Evolutionary conservation across 768 basidiomycete genomes (phyloP), one percentile per base, ranked within the genome.

Genomic region (Rhizopogon rudus): DNA sequence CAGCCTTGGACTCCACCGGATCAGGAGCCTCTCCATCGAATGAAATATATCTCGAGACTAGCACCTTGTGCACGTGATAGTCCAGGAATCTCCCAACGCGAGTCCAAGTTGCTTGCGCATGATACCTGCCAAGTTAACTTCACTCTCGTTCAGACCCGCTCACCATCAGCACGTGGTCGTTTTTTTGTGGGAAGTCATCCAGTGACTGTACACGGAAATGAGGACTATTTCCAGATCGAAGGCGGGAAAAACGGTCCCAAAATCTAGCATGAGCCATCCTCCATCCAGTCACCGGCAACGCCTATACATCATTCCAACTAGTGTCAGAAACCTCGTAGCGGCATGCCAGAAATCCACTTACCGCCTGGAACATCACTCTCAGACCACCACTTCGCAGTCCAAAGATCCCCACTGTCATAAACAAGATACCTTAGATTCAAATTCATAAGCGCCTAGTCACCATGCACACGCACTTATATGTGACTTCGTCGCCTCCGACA

Each of bases 371-470:
- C 20, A 65, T 80, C 76, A 22, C 63, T 62, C 44, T 77, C 65
- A 8, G 68, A 71, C 81, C 81, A 82, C 73, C 74, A 78, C 51
- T 72, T 63, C 3, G 80, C 79, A 1, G 69, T 74, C 80, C 80
- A 82, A 9, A 80, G 66, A 56, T 79, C 64, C 10, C 78, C 77
- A 51, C 80, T 80, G 44, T 31, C 10, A 31, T 33, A 13, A 25
- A 25, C 25, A 35, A 13, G 33, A 45, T 62, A 20, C 39, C 35
- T 37, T 37, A 40, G 40, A 3, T 25, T 1, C 20, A 35, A 33
- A 2, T 17, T 10, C 7, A n/a, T 3, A 10, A 20, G 3, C 31
- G 8, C 28, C 6, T 2, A 17, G n/a, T 25, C 25, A 14, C 3
- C 10, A 7, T 6, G 14, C 12, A 16, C 6, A 54, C 76, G 53